Conservation (phyloP, 768 basidiomycete species). For the Pisolithus microcarpus region DNA sequence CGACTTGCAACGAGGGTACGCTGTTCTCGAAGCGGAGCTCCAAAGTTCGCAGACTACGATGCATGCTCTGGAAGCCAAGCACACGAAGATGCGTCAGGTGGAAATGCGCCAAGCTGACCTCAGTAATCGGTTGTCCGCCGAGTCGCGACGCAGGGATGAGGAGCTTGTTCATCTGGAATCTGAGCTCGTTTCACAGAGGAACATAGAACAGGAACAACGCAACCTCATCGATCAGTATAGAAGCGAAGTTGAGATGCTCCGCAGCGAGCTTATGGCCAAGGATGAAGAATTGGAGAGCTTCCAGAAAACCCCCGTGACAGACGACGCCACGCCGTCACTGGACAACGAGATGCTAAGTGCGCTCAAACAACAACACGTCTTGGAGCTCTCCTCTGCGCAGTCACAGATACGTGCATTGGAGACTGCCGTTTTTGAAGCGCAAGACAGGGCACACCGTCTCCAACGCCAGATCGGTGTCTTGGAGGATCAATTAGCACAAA, state of each 20-base stretch:
- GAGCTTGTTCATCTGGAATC: conserved; percentile 46
- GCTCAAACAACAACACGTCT: conserved; percentile 62
- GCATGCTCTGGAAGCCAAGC: conserved; percentile 57
- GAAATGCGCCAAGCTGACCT: conserved; percentile 50
- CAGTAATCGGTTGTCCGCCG: conserved; percentile 44
- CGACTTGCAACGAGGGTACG: conserved; percentile 58
- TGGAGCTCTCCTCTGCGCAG: conserved; percentile 76
- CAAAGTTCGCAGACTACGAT: conserved; percentile 46
- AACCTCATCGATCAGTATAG: conserved; percentile 58
- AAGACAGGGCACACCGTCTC: conserved; percentile 56
- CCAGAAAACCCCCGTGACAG: conserved; percentile 34
- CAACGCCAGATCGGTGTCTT: conserved; percentile 61
- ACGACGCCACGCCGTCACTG: conserved; percentile 44
- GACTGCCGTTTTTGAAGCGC: conserved; percentile 63
- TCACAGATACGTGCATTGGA: conserved; percentile 76
- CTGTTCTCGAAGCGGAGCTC: conserved; percentile 56
- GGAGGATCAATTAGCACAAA: conserved; percentile 56
- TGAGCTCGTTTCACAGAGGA: conserved; percentile 44
- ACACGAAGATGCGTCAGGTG: conserved; percentile 51
- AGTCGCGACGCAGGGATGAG: conserved; percentile 42
- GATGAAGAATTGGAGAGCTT: conserved; percentile 63
- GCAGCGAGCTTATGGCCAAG: conserved; percentile 50
- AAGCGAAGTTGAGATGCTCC: conserved; percentile 65
- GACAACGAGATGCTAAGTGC: conserved; percentile 70
- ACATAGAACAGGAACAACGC: conserved; percentile 51